A percentile compares a stretch with the other conserved stretches of the same genome.
Conservation (phyloP, 371 early-diverging fungal species). For the Apophysomyces elegans region DNA sequence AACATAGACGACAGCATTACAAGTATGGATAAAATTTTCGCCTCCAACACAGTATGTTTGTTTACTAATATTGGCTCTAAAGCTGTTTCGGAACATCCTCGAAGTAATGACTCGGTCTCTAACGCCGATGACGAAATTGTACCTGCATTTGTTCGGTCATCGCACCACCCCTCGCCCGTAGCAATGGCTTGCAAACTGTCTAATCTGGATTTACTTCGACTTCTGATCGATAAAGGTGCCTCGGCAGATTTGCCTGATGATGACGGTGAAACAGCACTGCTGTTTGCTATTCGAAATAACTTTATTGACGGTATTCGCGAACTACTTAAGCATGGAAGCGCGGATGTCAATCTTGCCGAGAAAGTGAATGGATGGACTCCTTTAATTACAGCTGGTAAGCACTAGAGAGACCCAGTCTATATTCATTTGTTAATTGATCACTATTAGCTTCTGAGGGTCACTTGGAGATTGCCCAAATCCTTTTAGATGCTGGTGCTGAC, state of each 20-base stretch:
- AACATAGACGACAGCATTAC: conserved; percentile 55
- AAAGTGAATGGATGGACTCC: conserved; percentile 69
- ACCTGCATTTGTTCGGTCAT: conserved; percentile 41
- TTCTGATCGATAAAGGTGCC: conserved; percentile 60
- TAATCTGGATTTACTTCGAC: conserved; percentile 45
- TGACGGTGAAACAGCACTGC: conserved; percentile 69
- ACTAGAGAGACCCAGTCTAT: background rate
- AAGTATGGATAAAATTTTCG: conserved; percentile 19
- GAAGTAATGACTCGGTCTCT: background rate
- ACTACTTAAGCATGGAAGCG: conserved; percentile 46
- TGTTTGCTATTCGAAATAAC: conserved; percentile 60
- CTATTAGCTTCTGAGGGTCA: conserved; percentile 63
- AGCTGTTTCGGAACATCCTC: conserved; percentile 11
- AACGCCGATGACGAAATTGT: conserved; percentile 17
- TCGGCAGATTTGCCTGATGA: conserved; percentile 61
- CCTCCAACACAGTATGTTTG: background rate
- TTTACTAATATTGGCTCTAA: background rate
- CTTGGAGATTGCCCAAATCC: conserved; percentile 46
- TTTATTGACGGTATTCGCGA: conserved; percentile 57
- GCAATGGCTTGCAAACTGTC: conserved; percentile 65
- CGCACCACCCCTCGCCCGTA: conserved; percentile 52
- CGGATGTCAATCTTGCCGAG: conserved; percentile 44
- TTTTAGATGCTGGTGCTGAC: conserved; percentile 63
- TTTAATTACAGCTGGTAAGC: conserved; percentile 61
- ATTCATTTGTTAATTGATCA: background rate